Conservation (phyloP, 352 stramenopile species). For the Globisporangium acanthophoron region DNA sequence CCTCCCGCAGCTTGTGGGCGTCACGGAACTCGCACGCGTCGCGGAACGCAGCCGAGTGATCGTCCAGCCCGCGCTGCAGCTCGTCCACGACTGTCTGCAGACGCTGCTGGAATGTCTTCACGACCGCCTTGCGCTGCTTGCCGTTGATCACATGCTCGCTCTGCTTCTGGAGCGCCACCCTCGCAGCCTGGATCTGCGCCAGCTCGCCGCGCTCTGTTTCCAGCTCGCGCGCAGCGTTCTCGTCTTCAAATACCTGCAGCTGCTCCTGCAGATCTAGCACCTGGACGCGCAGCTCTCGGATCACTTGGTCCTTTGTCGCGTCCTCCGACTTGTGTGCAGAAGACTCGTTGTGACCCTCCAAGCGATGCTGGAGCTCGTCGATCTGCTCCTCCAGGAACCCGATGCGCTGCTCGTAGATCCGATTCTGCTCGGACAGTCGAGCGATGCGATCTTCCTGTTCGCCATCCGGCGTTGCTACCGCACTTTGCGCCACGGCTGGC, state of each 20-base stretch:
- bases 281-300: conserved; percentile 12
- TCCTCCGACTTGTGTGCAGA: background rate
- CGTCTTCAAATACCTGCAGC: conserved; percentile 11
- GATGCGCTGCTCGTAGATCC: conserved; percentile 13
- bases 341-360: background rate
- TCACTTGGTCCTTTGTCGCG: conserved; percentile 10
- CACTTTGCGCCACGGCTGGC: background rate
- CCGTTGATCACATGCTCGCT: conserved; percentile 27
- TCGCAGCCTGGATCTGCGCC: conserved; percentile 21
- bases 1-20: conserved; percentile 10
- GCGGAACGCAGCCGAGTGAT: conserved; percentile 53
- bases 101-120: conserved; percentile 36
- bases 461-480: too few species aligned
- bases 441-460: background rate
- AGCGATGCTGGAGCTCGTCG: conserved; percentile 2
- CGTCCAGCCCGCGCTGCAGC: conserved; percentile 46
- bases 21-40: conserved; percentile 61
- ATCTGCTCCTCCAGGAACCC: conserved; percentile 10
- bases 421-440: conserved; percentile 17
- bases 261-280: conserved; percentile 18
- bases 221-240: conserved; percentile 16
- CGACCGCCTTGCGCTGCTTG: conserved; percentile 34
- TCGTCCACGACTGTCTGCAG: conserved; percentile 32
- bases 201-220: conserved; percentile 26
- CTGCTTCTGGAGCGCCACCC: conserved; percentile 30